Evolutionary conservation across 2,329 filamentous ascomycete species (phyloP), one percentile per base, ranked within the genome.

Genomic region (Pestalotiopsis sp.): DNA sequence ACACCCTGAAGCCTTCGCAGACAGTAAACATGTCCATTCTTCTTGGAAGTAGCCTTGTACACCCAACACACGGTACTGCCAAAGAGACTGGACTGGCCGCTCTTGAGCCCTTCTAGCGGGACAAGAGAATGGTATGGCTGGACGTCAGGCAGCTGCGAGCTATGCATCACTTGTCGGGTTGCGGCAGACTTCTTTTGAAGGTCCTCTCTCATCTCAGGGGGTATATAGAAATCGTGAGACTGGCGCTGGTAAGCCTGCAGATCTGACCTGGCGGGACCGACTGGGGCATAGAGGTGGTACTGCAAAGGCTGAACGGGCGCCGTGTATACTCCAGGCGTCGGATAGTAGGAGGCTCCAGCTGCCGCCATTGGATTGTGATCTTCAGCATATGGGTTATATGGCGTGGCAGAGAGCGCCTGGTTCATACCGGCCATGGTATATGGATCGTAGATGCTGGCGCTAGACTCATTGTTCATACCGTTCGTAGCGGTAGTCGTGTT

Each of bases 71-170:
- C 90, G 76, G 94, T 97, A 25, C 59, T 67, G 36, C 94, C 94
- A 80, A 98, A 98, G 17, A 92, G 89, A 13, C 89, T 87, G 3
- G 91, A 88, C 23, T 60, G 64, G 73, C 91, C 94, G 78, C 94
- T 95, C 72, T 94, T 89, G 70, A 87, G 92, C 9, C 91, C 93
- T 79, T 98, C 95, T 58, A 99, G 84, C 3, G 95, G 93, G 9
- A 98, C 94, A 12, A 99, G 86, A 3, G 94, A 97, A 80, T 98
- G 95, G 77, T 96, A 98, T 75, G 94, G 91, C 75, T 97, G 94
- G 66, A 98, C 87, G 69, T 90, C 87, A 5, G 94, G 93, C 7
- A 97, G 84, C 69, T 93, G 90, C 57, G 92, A 60, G 5, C 38
- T 97, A 52, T 94, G 92, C 73, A 98, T 89, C 7, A 93, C 91